Evolutionary conservation across 257 asterid genomes (phyloP), one percentile per base, ranked within the genome.

Genomic region (Ehretia macrophylla): DNA sequence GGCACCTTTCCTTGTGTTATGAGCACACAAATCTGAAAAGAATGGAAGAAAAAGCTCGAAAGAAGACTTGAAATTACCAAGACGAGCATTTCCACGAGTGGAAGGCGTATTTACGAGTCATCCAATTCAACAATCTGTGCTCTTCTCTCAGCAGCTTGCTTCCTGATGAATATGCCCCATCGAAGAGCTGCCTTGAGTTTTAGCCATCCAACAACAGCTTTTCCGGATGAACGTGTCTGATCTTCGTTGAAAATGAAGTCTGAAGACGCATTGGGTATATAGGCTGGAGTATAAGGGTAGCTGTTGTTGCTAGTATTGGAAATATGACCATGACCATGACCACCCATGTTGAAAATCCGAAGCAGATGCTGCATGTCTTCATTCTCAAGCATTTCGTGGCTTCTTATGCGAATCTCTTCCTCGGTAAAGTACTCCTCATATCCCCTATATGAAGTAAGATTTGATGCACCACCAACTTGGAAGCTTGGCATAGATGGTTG

Each of bases 161-260:
- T 91, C 79, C 98, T 76, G 60, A 82, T 78, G 59, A 91, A 91
- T 68, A 91, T 88, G 23, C 98, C 96, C 98, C 98, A 91, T 78
- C 98, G 80, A 60, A 91, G 71, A 65, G 96, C 96, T 39, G 96
- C 96, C 82, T 91, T 91, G 27, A 91, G 95, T 65, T 91, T 91
- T 23, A 91, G 93, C 98, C 98, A 91, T 42, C 98, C 98, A 13
- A 91, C 90, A 66, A 88, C 96, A 54, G 98, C 98, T 77, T 88
- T 91, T n/a, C 98, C 98, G 49, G 96, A 83, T 23, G 96, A 62
- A 51, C 95, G 96, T 8, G 85, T 50, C 13, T 81, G 85, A 32
- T 82, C 90, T 74, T 79, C 95, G 4, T 69, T 78, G 39, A 74
- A 77, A 51, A 65, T 75, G 40, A 73, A 82, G 67, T 51, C 71